phyloP scores from a whole-genome alignment of 2,329 filamentous ascomycete species.

The Penicillium sp. region DNA sequence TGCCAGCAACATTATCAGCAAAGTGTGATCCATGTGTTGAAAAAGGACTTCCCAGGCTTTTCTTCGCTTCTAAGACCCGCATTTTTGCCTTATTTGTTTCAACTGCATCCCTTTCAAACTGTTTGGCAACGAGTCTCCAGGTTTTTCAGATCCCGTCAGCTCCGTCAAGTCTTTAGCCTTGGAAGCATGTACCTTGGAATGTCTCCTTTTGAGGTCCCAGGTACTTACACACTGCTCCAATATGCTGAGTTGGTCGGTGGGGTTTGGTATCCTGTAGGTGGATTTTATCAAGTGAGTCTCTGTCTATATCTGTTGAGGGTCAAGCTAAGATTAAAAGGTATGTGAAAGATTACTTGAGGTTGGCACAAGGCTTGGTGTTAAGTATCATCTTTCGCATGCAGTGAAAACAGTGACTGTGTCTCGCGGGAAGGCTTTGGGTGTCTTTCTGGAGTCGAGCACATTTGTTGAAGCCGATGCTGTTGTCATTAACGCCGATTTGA shows the following conservation, averaged over 20 bases:
- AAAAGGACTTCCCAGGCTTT: not conserved
- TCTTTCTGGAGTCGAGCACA: not conserved
- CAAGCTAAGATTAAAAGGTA: not conserved
- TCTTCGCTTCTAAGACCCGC: conserved; percentile 4
- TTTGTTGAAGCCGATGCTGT: conserved; percentile 3
- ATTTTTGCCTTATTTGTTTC: conserved; percentile 4
- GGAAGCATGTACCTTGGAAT: conserved; percentile 11
- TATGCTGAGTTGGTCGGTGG: conserved; percentile 1
- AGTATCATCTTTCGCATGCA: not conserved
- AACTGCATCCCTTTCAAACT: conserved; percentile 7
- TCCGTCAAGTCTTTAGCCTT: conserved; percentile 4
- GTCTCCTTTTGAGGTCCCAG: conserved; percentile 3
- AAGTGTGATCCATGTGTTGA: not conserved
- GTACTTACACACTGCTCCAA: conserved; percentile 8
- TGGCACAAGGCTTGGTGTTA: not conserved
- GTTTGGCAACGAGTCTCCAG: conserved; percentile 1
- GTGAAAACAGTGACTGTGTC: not conserved
- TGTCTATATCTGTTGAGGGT: not conserved
- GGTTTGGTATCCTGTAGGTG: conserved; percentile 7
- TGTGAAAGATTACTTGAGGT: not conserved
- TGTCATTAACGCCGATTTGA: conserved; percentile 6
- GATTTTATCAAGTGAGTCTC: conserved; percentile 4
- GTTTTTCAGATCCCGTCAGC: conserved; percentile 4
- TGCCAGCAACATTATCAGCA: not conserved
- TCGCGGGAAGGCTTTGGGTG: not conserved